Evolutionary conservation across 345 rosid species (phyloP).

Genomic region (Eucalyptus cloeziana): DNA sequence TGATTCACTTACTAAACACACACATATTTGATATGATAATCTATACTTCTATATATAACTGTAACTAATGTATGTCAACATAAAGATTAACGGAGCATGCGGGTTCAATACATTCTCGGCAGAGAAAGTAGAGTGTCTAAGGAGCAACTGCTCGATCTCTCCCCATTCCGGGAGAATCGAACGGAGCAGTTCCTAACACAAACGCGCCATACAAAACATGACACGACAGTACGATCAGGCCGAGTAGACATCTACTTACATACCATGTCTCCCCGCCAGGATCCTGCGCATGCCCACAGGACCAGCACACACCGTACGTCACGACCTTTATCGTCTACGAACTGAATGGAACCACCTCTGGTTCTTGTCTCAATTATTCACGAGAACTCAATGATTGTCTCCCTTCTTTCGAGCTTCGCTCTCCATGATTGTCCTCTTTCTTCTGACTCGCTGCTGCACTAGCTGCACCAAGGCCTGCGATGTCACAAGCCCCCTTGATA

Average conservation of each 20-base stretch:
- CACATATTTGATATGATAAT: not conserved
- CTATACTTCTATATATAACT: not conserved
- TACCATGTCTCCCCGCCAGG: not conserved
- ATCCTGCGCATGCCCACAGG: not conserved
- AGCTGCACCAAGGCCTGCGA: not conserved
- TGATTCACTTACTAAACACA: not conserved
- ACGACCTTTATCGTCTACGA: not conserved
- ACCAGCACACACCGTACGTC: not conserved
- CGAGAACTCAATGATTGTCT: not conserved
- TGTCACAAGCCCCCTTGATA: rapidly evolving
- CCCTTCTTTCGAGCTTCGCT: not conserved
- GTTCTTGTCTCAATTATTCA: no score
- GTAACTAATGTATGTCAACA: not conserved
- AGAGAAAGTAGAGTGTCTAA: no score
- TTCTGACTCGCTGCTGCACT: not conserved
- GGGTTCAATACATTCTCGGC: no score
- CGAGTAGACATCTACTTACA: not conserved
- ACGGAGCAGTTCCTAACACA: not conserved
- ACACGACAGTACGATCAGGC: not conserved
- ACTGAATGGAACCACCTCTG: no score
- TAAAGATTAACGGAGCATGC: no score
- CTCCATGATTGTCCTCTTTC: not conserved
- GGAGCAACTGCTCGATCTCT: no score
- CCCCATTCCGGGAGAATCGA: not conserved
- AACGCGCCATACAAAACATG: not conserved